Evolutionary conservation across 345 rosid species (phyloP).

Genomic region (Passiflora organensis): DNA sequence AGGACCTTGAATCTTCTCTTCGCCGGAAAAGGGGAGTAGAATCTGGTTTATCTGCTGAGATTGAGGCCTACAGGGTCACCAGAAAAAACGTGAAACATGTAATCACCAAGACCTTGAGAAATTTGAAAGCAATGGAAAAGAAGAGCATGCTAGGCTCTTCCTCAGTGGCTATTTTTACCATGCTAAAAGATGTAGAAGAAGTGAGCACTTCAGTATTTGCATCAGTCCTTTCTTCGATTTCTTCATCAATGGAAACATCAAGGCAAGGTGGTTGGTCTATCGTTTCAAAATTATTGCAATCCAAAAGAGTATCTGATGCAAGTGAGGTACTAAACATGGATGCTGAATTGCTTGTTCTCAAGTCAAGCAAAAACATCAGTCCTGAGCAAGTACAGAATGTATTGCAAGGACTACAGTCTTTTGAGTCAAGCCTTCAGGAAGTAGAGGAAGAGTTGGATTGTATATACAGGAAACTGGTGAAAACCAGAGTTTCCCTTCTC

Average conservation of each 20-base stretch:
- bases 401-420: background rate
- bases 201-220: slow-evolving; percentile 5
- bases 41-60: background rate
- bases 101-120: background rate
- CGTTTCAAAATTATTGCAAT: slow-evolving; percentile 12
- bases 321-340: slow-evolving; percentile 4
- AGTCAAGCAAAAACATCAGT: background rate
- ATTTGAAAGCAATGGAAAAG: slow-evolving; percentile 6
- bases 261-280: slow-evolving; percentile 9
- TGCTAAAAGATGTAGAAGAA: slow-evolving; percentile 16
- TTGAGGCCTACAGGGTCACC: background rate
- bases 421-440: slow-evolving; percentile 5
- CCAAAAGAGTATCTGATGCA: slow-evolving; percentile 3
- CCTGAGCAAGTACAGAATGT: background rate
- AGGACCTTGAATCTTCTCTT: slow-evolving; percentile 2
- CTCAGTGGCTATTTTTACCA: background rate
- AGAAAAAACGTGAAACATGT: slow-evolving; percentile 1
- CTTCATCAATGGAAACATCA: slow-evolving; percentile 5
- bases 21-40: background rate
- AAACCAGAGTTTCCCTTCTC: background rate
- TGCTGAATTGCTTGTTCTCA: slow-evolving; percentile 4
- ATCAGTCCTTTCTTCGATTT: slow-evolving; percentile 6
- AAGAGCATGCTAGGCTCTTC: background rate
- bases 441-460: slow-evolving; percentile 4
- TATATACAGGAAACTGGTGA: background rate